Base-by-base conservation (phyloP, 2,329 filamentous ascomycete species). In the Mycosphaerella sp. region DNA sequence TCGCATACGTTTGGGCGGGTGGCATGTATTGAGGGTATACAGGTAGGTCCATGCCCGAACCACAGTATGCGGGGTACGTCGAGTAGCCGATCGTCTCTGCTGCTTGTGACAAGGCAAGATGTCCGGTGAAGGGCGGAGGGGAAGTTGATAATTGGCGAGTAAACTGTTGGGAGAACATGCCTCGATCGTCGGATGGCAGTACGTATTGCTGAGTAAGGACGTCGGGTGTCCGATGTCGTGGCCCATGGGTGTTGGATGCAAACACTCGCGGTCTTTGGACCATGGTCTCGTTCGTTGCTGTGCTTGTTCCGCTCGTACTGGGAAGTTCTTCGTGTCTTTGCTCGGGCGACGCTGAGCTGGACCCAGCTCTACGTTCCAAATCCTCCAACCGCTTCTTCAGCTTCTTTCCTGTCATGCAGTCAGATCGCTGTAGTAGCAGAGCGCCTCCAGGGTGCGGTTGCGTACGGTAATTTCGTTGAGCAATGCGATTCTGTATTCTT, bases 401-500 rank as follows among this genome's bases (percentile, higher is more conserved):
- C 83, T 92, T 92, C 83, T 92, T 92, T 80, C 88, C 86, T 90
- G 67, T 55, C 48, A 53, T 14, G 43, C 14, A 49, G 60, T 70
- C 50, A 70, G 62, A 54, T 8, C 29, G 45, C 10, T 29, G 36
- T 21, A 21, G 36, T 4, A 14, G 42, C 11, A 12, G 12, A 3
- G 21, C 11, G 11, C 12, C 17, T 6, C 8, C 2, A 21, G 1
- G 5, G 23, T 12, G 17, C 11, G 23, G 8, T 44, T 11, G 39
- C 54, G 42, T 53, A 95, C 90, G 90, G 77, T 96, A 96, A 78
- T 95, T 95, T 67, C 91, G 86, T 76, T 97, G 92, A 63, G 92
- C 92, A 79, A 97, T 96, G 64, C 92, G 85, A 76, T 97, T 97
- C 75, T 97, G 91, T 76, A 96, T 95, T 69, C 91, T 83, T 67